Conservation (phyloP, 1,284 basidiomycete genomes). For the Baeospora myosura region DNA sequence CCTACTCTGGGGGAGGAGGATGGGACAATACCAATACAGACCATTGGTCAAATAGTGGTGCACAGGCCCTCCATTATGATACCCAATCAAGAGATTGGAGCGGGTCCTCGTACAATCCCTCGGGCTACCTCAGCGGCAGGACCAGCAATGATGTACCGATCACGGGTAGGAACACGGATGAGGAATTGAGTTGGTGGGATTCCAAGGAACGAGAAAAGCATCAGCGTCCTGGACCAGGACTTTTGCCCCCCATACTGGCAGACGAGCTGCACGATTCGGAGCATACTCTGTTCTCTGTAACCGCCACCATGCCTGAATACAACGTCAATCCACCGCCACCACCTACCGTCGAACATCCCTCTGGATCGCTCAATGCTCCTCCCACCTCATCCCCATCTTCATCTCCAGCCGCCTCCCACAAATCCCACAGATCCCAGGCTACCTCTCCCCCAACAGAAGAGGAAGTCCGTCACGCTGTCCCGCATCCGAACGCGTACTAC, state of each 20-base stretch:
- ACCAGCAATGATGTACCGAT: slow-evolving; percentile 30
- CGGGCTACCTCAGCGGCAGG: slow-evolving; percentile 14
- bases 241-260: slow-evolving; percentile 58
- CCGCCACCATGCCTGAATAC: slow-evolving; percentile 29
- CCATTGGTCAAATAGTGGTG: neutral
- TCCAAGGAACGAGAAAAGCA: slow-evolving; percentile 30
- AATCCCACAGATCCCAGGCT: slow-evolving; percentile 18
- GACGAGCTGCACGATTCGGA: slow-evolving; percentile 61
- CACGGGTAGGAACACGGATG: slow-evolving; percentile 45
- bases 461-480: slow-evolving; percentile 59
- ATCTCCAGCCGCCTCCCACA: slow-evolving; percentile 15
- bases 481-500: slow-evolving; percentile 74
- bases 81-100: neutral
- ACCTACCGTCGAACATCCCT: slow-evolving; percentile 15
- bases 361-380: too few species aligned
- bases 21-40: neutral
- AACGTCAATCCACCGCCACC: slow-evolving; percentile 15
- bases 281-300: slow-evolving; percentile 61
- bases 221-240: slow-evolving; percentile 57
- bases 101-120: slow-evolving; percentile 6
- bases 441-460: slow-evolving; percentile 39
- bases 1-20: neutral
- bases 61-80: neutral
- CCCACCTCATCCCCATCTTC: slow-evolving; percentile 12
- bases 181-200: slow-evolving; percentile 68